phyloP scores from a whole-genome alignment of 2,329 filamentous ascomycete species.

The Didymella glomerata region DNA sequence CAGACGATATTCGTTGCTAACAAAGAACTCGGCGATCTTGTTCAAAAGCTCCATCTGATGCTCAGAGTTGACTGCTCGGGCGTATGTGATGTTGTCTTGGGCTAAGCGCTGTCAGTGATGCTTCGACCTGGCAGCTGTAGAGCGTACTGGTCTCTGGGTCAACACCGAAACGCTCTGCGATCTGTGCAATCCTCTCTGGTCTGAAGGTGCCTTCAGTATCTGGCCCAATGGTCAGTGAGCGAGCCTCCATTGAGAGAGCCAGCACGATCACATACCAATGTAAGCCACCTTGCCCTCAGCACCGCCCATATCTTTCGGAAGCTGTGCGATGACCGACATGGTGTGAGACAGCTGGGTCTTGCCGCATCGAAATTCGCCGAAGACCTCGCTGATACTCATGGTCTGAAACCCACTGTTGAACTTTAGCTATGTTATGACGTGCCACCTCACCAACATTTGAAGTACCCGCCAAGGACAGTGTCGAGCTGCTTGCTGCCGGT shows the following conservation, averaged over 20 bases:
- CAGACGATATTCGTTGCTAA: slow-evolving; percentile 69
- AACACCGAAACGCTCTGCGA: slow-evolving; percentile 70
- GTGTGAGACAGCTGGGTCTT: slow-evolving; percentile 76
- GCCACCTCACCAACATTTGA: background rate
- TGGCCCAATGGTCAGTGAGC: slow-evolving; percentile 40
- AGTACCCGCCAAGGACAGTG: slow-evolving; percentile 68
- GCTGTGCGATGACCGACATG: slow-evolving; percentile 70
- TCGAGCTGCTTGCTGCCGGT: slow-evolving; percentile 76
- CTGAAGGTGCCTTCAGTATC: slow-evolving; percentile 62
- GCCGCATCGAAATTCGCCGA: slow-evolving; percentile 70
- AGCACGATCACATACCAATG: slow-evolving; percentile 59
- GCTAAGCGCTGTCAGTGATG: slow-evolving; percentile 65
- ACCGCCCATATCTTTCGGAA: slow-evolving; percentile 68
- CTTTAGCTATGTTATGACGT: slow-evolving; percentile 21
- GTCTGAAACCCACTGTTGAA: slow-evolving; percentile 69
- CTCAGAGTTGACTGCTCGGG: slow-evolving; percentile 71
- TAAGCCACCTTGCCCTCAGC: slow-evolving; percentile 75
- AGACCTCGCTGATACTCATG: slow-evolving; percentile 73
- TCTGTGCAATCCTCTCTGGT: slow-evolving; percentile 72
- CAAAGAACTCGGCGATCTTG: slow-evolving; percentile 67
- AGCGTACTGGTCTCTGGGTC: slow-evolving; percentile 46
- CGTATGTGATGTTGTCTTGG: slow-evolving; percentile 73
- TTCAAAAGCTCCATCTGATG: slow-evolving; percentile 71
- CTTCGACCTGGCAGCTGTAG: background rate
- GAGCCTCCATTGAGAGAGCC: background rate